Evolutionary conservation across 352 stramenopile genomes (phyloP).

Genomic region (Blastocystis sp.): DNA sequence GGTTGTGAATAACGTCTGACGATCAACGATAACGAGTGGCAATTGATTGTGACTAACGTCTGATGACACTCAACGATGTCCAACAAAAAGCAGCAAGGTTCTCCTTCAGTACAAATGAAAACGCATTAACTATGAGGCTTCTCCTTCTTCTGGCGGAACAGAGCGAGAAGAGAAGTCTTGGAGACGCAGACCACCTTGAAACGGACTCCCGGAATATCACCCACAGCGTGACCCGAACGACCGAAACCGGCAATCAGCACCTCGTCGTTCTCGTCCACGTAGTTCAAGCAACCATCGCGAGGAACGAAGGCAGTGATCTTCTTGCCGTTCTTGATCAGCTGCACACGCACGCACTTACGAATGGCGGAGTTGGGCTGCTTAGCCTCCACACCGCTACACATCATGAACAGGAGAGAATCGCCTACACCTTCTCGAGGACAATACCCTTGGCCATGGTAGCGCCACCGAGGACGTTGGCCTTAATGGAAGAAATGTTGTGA

Average conservation of each 20-base stretch:
- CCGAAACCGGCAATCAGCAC: constrained; percentile 99
- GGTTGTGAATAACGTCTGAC: too few species aligned
- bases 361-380: constrained; percentile 99
- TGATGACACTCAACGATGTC: too few species aligned
- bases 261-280: constrained; percentile 98
- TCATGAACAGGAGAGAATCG: constrained; percentile 42
- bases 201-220: constrained; percentile 99
- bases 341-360: constrained; percentile 98
- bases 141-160: constrained; percentile 99
- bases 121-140: constrained; percentile 93
- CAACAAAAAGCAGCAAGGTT: constrained; percentile 80
- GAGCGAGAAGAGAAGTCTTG: constrained; percentile 87
- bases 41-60: too few species aligned
- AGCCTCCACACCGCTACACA: constrained; percentile 94
- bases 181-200: constrained; percentile 91
- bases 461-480: constrained; percentile 99
- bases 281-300: constrained; percentile 99
- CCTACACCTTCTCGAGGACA: constrained; percentile 99
- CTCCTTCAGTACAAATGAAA: constrained; percentile 39
- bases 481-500: constrained; percentile 98
- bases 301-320: constrained; percentile 99
- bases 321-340: constrained; percentile 99
- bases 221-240: constrained; percentile 96
- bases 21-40: too few species aligned
- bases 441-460: constrained; percentile 99